Percentiles rank a stretch among this genome's conserved stretches.
Conservation (phyloP, 306 rosid genomes). For the Glycine latifolia region DNA sequence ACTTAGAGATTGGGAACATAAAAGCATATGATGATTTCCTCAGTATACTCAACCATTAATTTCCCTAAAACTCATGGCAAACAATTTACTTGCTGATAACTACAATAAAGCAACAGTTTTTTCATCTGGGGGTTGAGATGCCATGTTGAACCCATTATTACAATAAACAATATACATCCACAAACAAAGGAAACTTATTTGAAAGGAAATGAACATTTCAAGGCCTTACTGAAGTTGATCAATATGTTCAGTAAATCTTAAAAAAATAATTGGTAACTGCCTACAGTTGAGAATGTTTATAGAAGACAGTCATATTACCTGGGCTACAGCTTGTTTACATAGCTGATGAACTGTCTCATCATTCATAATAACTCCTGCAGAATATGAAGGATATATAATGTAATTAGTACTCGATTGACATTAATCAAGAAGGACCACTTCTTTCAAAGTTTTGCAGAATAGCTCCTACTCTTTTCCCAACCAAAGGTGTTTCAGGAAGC, state of each 20-base stretch:
- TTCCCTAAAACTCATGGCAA: slow-evolving; percentile 13
- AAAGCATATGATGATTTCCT: slow-evolving; percentile 6
- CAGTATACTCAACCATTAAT: slow-evolving; percentile 28
- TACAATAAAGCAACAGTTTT: slow-evolving; percentile 14
- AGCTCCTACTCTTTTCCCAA: slow-evolving; percentile 19
- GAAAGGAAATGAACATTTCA: slow-evolving; percentile 20
- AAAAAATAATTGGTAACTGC: not conserved
- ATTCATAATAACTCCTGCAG: slow-evolving; percentile 91
- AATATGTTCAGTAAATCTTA: slow-evolving; percentile 9
- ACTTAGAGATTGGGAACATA: slow-evolving; percentile 23
- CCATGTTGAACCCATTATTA: not conserved
- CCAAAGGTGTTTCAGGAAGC: slow-evolving; percentile 9
- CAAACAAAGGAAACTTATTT: not conserved
- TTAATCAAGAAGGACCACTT: slow-evolving; percentile 38
- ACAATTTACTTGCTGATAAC: slow-evolving; percentile 9
- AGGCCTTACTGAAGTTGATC: slow-evolving; percentile 14
- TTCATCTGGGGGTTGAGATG: not conserved
- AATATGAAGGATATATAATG: slow-evolving; percentile 44
- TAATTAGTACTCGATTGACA: slow-evolving; percentile 38
- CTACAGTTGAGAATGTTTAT: slow-evolving; percentile 27
- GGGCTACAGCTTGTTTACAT: slow-evolving; percentile 94
- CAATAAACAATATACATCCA: slow-evolving; percentile 19
- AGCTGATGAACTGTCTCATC: slow-evolving; percentile 96
- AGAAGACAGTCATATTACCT: slow-evolving; percentile 66
- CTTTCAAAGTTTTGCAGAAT: slow-evolving; percentile 25